Evolutionary conservation across 2,329 filamentous ascomycete species (phyloP), one percentile per base, ranked within the genome.

Genomic region (Apiospora arundinis): DNA sequence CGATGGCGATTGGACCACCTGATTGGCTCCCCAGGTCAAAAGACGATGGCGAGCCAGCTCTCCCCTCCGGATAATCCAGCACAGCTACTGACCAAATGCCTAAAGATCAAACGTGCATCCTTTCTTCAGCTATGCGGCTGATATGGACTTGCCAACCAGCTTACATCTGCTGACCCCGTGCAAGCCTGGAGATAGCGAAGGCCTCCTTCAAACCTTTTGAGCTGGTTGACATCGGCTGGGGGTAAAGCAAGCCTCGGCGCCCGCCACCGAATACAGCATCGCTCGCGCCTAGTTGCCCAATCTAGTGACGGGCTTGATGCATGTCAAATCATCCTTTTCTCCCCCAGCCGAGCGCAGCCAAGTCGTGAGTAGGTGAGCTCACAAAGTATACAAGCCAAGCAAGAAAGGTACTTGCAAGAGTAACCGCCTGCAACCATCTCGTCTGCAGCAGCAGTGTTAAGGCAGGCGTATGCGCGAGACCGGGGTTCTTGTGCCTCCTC

Each of bases 51-150:
- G 8, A 18, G 28, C 52, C 28, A 37, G 28, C 49, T 32, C 25
- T 25, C 46, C 46, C 46, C 23, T 49, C 49, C 49, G 49, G 49
- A 25, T 56, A 32, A 32, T 56, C 49, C 49, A 56, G 7, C 32
- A 28, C 28, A 60, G 52, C 12, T 4, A 37, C 3, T 37, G 52
- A 4, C 11, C 6, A 60, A 60, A 25, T 60, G 52, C 52, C 52
- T 25, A 60, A 21, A 60, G 28, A 11, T 14, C 52, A 37, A 12
- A 37, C 52, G 37, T 37, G 52, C 28, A 52, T 48, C 48, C n/a
- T 16, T 32, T 60, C 52, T 60, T 60, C 52, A 60, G 52, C 52
- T 60, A 60, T 37, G 52, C 28, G 52, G 52, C 52, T 60, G 52
- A 60, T 21, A 37, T 37, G 52, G 28, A 12, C 11, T 60, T n/a